Evolutionary conservation across 1,284 basidiomycete genomes (phyloP).

Genomic region (Pyrrhoderma lamaoense): DNA sequence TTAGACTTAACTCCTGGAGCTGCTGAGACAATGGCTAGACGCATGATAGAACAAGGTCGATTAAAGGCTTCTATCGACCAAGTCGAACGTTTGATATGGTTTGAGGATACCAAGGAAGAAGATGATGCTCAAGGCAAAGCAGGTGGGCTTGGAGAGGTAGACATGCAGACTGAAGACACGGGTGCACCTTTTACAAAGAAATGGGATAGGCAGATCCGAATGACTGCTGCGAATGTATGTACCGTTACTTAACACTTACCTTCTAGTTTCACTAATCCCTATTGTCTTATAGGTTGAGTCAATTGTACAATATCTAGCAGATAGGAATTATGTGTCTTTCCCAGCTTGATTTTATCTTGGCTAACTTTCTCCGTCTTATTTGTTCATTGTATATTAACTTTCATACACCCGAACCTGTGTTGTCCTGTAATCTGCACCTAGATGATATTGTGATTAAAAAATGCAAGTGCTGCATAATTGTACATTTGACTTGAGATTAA

Average conservation of each 20-base stretch:
- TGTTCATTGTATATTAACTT: no score
- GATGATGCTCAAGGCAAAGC: conserved; percentile 89
- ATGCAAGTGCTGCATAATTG: conserved; percentile 16
- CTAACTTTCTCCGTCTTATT: no score
- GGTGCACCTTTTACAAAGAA: conserved; percentile 84
- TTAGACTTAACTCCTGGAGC: conserved; percentile 81
- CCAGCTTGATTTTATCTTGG: conserved; percentile 25
- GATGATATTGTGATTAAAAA: conserved; percentile 20
- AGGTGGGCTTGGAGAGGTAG: conserved; percentile 83
- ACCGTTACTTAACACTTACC: neutral
- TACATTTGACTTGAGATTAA: neutral
- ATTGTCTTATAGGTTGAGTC: conserved; percentile 55
- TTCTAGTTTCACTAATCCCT: neutral
- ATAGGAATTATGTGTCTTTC: conserved; percentile 54
- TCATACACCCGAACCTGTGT: neutral
- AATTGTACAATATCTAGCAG: conserved; percentile 70
- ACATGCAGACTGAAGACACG: conserved; percentile 76
- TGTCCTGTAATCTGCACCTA: conserved; percentile 14
- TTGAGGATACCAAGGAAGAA: conserved; percentile 75
- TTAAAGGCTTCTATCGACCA: conserved; percentile 90
- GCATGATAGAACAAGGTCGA: conserved; percentile 95
- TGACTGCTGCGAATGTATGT: conserved; percentile 75
- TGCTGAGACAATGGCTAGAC: conserved; percentile 89
- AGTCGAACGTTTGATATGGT: conserved; percentile 87
- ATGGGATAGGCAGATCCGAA: conserved; percentile 86